Conservation (phyloP, 257 asterid genomes). For the Parsonsia alboflavescens region DNA sequence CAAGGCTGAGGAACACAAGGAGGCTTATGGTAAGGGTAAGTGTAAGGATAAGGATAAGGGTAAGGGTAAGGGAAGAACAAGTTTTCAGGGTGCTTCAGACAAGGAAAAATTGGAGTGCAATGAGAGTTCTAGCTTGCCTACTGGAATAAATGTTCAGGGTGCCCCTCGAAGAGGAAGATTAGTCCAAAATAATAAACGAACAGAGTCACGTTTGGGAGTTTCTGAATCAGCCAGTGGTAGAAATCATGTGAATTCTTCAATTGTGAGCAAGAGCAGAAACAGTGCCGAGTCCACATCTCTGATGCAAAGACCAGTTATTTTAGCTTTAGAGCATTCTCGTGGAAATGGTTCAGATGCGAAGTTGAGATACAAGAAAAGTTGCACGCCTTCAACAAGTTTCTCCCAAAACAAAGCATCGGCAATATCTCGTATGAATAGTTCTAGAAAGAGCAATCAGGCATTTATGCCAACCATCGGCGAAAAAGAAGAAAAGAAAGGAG, state of each 20-base stretch:
- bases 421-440: not conserved
- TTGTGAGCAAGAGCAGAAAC: not conserved
- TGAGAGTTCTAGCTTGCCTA: not conserved
- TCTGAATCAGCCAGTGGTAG: not conserved
- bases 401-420: not conserved
- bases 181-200: conserved; percentile 1
- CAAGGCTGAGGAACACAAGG: conserved; percentile 20
- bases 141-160: not conserved
- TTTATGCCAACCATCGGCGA: not conserved
- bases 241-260: conserved; percentile 3
- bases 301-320: conserved; percentile 42
- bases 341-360: conserved; percentile 27
- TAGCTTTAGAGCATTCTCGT: conserved; percentile 62
- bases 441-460: not conserved
- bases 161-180: not conserved
- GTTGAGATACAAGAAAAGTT: conserved; percentile 46
- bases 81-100: conserved; percentile 2
- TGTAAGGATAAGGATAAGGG: not conserved
- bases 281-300: not conserved
- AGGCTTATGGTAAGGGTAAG: not conserved
- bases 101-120: conserved; percentile 12
- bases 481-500: not conserved
- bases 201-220: not conserved
- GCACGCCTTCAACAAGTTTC: conserved; percentile 2
- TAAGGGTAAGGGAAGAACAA: not conserved